Base-by-base conservation (phyloP, 805 yeast genomes). In the Zygoascus flipseniorum region DNA sequence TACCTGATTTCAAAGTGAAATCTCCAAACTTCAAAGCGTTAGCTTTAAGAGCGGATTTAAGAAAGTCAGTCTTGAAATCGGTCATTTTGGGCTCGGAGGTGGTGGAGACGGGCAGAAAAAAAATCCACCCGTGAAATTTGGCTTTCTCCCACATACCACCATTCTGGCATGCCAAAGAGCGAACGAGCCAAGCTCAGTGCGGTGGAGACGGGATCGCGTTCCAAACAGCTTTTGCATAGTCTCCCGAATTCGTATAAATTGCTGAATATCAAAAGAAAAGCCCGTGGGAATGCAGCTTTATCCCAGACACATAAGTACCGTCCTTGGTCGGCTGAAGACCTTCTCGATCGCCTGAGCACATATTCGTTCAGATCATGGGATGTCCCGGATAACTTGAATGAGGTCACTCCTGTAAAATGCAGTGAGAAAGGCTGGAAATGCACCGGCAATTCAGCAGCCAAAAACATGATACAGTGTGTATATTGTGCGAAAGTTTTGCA, bases 1-100 rank as follows among this genome's bases (percentile, higher is more conserved):
- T 81, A 23, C 98, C 98, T 1, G 95, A 85, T 70, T 92, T 92
- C 68, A 92, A 78, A 13, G 95, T 89, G 78, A 88, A 92, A 50
- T 77, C 69, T 51, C 98, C 98, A 67, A 92, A 93, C 65, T 83
- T 81, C 62, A 92, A 77, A 14, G 97, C 96, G 60, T 84, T 74
- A 53, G 85, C 79, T 61, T 84, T 87, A 59, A 90, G 74, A 23
- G 99, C 96, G 59, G 82, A 78, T 64, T 89, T 86, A 53, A 92
- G 76, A 65, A 92, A 89, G 26, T 18, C 39, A 11, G 48, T 31
- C 20, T 49, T 53, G 46, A 31, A 43, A 26, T 31, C 43, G 41
- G 37, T 14, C 47, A 39, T 46, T 20, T 8, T 43, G 4, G 42
- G 45, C 14, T 42, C 20, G 14, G 26, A 11, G 14, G 45, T 42